Conservation (phyloP, 768 basidiomycete species). For the Tricholoma sp. region DNA sequence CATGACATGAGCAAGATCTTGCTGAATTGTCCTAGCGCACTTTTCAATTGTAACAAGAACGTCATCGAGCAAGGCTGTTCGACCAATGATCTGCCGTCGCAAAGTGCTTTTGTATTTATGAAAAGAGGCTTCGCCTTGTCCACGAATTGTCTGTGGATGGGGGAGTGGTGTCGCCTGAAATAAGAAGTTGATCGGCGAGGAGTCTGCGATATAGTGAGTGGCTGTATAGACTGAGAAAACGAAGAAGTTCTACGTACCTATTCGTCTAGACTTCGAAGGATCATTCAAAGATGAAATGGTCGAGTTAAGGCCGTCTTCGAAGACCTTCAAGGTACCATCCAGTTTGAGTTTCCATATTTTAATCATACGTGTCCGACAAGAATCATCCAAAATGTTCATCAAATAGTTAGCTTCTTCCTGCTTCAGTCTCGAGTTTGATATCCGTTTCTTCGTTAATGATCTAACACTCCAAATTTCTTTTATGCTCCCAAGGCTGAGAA, state of each 20-base stretch:
- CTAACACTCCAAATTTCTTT: conserved; percentile 73
- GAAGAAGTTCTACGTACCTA: conserved; percentile 15
- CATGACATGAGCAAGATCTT: conserved; percentile 49
- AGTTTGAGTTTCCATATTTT: conserved; percentile 56
- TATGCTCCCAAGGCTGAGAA: conserved; percentile 51
- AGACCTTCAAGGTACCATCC: conserved; percentile 36
- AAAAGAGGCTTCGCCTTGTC: conserved; percentile 43
- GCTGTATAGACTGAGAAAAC: not conserved
- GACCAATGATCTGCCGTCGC: conserved; percentile 57
- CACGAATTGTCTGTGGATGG: conserved; percentile 32
- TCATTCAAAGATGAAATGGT: conserved; percentile 31
- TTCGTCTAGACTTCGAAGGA: conserved; percentile 20
- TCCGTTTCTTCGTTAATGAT: conserved; percentile 42
- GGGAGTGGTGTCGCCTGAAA: conserved; percentile 51
- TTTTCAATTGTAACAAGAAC: conserved; percentile 56
- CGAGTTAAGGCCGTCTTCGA: conserved; percentile 37
- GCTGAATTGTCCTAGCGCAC: conserved; percentile 50
- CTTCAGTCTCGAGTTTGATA: conserved; percentile 40
- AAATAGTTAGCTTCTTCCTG: conserved; percentile 42
- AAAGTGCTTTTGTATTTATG: conserved; percentile 57
- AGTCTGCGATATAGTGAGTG: conserved; percentile 31
- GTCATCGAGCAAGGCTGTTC: conserved; percentile 56
- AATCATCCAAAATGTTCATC: conserved; percentile 42
- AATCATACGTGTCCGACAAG: conserved; percentile 48
- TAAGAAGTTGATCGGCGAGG: conserved; percentile 47